A percentile compares a stretch with the other conserved stretches of the same genome.
These are phyloP conservation scores for Populus hybrid DNA, from an alignment of 441 rosid species.

Conservation along the genomic window DNA sequence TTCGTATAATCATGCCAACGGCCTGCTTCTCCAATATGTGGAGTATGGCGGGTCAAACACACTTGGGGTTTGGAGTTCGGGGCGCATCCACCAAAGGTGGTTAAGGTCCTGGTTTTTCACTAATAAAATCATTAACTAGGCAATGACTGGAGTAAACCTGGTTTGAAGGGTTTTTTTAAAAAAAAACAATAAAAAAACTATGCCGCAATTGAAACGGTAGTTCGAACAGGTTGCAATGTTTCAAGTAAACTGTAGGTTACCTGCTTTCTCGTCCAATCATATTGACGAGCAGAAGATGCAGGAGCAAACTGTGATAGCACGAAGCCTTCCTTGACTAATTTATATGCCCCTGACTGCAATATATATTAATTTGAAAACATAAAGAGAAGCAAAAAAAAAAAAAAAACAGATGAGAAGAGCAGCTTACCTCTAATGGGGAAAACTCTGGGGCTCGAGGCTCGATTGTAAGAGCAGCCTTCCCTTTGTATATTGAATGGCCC, in stretches of 20 bases:
- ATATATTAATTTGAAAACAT: not conserved
- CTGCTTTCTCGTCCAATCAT: slow-evolving; percentile 95
- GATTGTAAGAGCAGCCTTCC: slow-evolving; percentile 86
- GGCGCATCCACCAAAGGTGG: not conserved
- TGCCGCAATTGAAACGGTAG: not conserved
- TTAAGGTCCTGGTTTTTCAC: not conserved
- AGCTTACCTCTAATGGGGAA: slow-evolving; percentile 59
- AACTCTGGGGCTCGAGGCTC: slow-evolving; percentile 88
- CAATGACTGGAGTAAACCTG: too few species aligned
- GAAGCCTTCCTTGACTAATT: slow-evolving; percentile 66
- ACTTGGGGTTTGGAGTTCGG: not conserved
- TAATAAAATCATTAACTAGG: too few species aligned
- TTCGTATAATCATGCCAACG: not conserved
- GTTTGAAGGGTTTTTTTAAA: too few species aligned
- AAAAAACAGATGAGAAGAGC: not conserved
- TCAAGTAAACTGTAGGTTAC: slow-evolving; percentile 25
- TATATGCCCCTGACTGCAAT: slow-evolving; percentile 79
- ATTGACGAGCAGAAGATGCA: slow-evolving; percentile 65
- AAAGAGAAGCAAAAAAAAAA: not conserved
- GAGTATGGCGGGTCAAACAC: too few species aligned
- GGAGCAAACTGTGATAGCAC: slow-evolving; percentile 88
- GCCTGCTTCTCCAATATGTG: not conserved
- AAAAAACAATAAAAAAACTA: not conserved
- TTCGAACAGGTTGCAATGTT: not conserved
- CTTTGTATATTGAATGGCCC: slow-evolving; percentile 89